Conservation (phyloP, 129 eudicot species). For the Glebionis coronaria region DNA sequence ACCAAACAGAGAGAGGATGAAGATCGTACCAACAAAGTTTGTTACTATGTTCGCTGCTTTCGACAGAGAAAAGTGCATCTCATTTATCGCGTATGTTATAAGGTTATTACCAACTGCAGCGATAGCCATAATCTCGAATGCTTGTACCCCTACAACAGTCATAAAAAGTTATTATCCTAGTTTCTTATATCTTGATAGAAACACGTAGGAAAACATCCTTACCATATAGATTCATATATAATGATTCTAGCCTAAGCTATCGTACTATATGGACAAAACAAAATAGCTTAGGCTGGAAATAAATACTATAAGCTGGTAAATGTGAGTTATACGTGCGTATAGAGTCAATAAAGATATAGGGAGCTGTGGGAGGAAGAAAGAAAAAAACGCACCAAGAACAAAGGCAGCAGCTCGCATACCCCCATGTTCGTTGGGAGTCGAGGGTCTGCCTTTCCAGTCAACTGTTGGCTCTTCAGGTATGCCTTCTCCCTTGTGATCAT, state of each 20-base stretch:
- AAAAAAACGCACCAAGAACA: slow-evolving; percentile 63
- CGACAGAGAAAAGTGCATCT: slow-evolving; percentile 88
- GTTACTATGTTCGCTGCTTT: slow-evolving; percentile 89
- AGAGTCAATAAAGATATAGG: too few relatives aligned
- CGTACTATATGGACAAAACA: neutral
- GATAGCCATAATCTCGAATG: slow-evolving; percentile 93
- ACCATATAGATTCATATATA: neutral
- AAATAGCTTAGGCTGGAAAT: neutral
- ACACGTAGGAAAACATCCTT: neutral
- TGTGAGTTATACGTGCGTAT: slow-evolving; percentile 15
- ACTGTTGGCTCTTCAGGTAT: slow-evolving; percentile 39
- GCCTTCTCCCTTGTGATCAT: slow-evolving; percentile 30
- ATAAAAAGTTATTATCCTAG: too few relatives aligned
- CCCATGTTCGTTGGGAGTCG: slow-evolving; percentile 65
- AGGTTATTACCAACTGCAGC: slow-evolving; percentile 97
- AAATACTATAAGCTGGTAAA: neutral
- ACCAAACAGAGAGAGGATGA: slow-evolving; percentile 81
- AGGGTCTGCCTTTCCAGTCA: slow-evolving; percentile 92
- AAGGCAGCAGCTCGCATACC: slow-evolving; percentile 89
- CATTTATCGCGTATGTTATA: slow-evolving; percentile 79
- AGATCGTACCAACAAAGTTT: slow-evolving; percentile 81
- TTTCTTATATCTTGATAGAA: too few relatives aligned
- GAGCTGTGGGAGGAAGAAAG: neutral
- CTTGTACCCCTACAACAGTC: slow-evolving; percentile 68
- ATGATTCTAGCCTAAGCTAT: too few relatives aligned